phyloP scores from a whole-genome alignment of 208 protist genomes.

The Phytomonas francai region DNA sequence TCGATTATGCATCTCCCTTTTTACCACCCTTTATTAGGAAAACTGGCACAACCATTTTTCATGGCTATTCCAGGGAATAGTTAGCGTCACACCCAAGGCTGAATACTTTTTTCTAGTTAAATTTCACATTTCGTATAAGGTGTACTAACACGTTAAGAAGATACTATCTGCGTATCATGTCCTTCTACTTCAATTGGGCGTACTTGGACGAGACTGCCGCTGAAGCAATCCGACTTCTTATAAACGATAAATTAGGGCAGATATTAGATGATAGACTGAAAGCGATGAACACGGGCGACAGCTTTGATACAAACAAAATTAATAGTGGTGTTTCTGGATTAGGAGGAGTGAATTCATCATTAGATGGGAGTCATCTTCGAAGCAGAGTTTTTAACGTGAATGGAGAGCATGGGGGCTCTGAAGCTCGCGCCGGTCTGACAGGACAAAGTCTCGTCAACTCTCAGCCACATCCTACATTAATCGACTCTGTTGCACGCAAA shows the following conservation, averaged over 20 bases:
- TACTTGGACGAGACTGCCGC: conserved; percentile 61
- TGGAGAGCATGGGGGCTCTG: not conserved
- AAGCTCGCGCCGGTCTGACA: not conserved
- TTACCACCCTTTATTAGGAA: not conserved
- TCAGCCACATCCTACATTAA: not conserved
- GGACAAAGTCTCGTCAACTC: not conserved
- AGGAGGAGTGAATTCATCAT: not conserved
- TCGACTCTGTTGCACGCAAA: not conserved
- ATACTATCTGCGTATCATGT: conserved; percentile 16
- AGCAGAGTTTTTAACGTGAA: not conserved
- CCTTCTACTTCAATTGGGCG: conserved; percentile 66
- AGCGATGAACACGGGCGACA: not conserved
- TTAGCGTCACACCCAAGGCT: not conserved
- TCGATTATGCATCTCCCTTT: not conserved
- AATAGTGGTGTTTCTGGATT: not conserved
- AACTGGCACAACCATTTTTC: not conserved
- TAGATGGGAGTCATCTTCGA: not conserved
- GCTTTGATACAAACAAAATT: not conserved
- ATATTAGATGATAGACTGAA: conserved; percentile 12
- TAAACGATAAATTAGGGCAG: conserved; percentile 44
- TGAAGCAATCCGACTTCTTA: conserved; percentile 43
- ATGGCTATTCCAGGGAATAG: not conserved
- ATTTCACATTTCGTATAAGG: conserved; percentile 2
- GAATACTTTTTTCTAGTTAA: conserved; percentile 9
- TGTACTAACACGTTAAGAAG: not conserved